Conservation (phyloP, 805 yeast genomes). For the Candida ovalis region DNA sequence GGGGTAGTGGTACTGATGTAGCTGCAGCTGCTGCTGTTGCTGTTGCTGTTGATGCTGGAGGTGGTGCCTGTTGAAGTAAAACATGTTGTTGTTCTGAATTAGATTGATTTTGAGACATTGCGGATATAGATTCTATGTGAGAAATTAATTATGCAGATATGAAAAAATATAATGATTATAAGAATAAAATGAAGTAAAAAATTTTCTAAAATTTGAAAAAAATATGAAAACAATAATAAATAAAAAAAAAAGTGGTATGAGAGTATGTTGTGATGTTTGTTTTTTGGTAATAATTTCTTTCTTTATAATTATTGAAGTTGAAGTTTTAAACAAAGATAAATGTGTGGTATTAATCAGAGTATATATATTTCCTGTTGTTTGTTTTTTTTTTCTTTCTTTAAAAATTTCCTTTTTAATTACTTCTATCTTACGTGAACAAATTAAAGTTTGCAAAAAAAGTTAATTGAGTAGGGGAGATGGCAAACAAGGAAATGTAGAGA, state of each 20-base stretch:
- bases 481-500: neutral
- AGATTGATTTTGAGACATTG: neutral
- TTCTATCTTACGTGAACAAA: neutral
- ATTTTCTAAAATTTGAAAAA: neutral
- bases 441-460: neutral
- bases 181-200: neutral
- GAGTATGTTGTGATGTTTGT: neutral
- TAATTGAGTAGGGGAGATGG: too few species aligned
- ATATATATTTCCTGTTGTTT: neutral
- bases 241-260: too few species aligned
- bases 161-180: neutral
- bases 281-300: neutral
- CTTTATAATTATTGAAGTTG: neutral
- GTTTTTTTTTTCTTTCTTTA: neutral
- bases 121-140: neutral
- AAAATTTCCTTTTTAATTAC: too few species aligned
- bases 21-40: neutral
- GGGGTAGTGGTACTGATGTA: neutral
- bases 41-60: too few species aligned
- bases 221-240: neutral
- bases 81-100: neutral
- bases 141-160: neutral
- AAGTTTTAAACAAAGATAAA: too few species aligned
- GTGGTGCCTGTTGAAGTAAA: too few species aligned
- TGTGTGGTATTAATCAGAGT: too few species aligned